phyloP scores from a whole-genome alignment of 2,329 filamentous ascomycete genomes.

The Capronia epimyces region DNA sequence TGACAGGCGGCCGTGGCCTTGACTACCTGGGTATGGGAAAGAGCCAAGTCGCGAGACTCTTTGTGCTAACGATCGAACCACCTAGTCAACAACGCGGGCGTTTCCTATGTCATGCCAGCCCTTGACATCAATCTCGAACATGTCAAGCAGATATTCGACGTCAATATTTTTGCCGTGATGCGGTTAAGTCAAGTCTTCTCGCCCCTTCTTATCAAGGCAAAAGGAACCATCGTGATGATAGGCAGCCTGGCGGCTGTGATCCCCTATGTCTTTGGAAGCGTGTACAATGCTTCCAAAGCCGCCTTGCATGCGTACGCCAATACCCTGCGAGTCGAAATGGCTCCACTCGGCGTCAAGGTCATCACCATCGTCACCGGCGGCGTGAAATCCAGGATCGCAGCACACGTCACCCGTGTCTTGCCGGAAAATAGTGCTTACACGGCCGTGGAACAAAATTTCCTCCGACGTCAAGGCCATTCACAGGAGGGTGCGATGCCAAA shows the following conservation, averaged over 20 bases:
- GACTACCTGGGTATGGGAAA: conserved; percentile 23
- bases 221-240: conserved; percentile 25
- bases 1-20: conserved; percentile 21
- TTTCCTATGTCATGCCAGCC: conserved; percentile 29
- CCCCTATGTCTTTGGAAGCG: conserved; percentile 26
- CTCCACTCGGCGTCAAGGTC: conserved; percentile 44
- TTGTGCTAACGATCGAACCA: background rate
- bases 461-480: conserved; percentile 22
- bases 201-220: conserved; percentile 26
- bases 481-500: conserved; percentile 23
- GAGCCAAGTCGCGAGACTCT: background rate
- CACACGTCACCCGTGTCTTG: conserved; percentile 17
- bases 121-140: conserved; percentile 32
- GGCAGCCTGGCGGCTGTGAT: conserved; percentile 22
- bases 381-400: conserved; percentile 51
- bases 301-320: conserved; percentile 55
- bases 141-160: conserved; percentile 33
- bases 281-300: conserved; percentile 56
- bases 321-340: conserved; percentile 47
- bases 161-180: conserved; percentile 35
- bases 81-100: conserved; percentile 26
- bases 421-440: conserved; percentile 20
- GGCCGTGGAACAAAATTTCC: conserved; percentile 16
- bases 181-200: conserved; percentile 34
- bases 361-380: conserved; percentile 56